Evolutionary conservation across 2,329 filamentous ascomycete genomes (phyloP), one percentile per base, ranked within the genome.

Genomic region (Trichoderma sp.): DNA sequence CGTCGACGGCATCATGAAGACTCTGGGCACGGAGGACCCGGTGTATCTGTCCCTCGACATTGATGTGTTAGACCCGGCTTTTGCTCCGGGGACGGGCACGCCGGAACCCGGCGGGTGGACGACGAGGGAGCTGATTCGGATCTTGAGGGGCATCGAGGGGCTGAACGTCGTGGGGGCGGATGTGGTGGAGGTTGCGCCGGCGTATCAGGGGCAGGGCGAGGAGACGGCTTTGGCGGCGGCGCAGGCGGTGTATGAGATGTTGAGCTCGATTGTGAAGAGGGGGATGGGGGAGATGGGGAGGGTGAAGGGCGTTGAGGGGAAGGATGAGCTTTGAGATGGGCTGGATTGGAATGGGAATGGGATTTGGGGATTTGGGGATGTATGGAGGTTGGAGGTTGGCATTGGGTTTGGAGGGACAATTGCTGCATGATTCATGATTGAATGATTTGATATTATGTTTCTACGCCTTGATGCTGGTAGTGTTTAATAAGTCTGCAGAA

Each of bases 21-120:
- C 90, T 1, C 89, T 97, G 6, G 93, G 93, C 1, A 91, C 90
- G 26, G 88, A 93, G 74, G 89, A 88, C 74, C 93, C 93, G 0
- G 93, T 97, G 1, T 97, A 97, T 78, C 83, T 97, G 11, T 92
- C 88, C 43, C 88, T 84, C 6, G 94, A 97, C 78, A 97, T 97
- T 76, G 94, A 97, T 78, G 94, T 93, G 0, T 85, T 97, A 4
- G 94, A 97, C 79, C 94, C 94, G 0, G 82, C 81, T 7, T 82
- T 83, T 71, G 82, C 82, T 2, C 93, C 93, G 0, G 93, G 92
- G 3, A 97, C 94, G 0, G 94, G 94, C 1, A 97, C 95, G 0
- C 94, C 94, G 0, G 94, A 97, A 83, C 92, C 94, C 0, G 94
- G 95, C 71, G 94, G 94, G 47, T 97, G 94, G 94, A 96, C 93